Percentiles rank a stretch among this genome's conserved stretches.
Conservation (phyloP, 257 asterid species). For the Nicotiana paniculata region DNA sequence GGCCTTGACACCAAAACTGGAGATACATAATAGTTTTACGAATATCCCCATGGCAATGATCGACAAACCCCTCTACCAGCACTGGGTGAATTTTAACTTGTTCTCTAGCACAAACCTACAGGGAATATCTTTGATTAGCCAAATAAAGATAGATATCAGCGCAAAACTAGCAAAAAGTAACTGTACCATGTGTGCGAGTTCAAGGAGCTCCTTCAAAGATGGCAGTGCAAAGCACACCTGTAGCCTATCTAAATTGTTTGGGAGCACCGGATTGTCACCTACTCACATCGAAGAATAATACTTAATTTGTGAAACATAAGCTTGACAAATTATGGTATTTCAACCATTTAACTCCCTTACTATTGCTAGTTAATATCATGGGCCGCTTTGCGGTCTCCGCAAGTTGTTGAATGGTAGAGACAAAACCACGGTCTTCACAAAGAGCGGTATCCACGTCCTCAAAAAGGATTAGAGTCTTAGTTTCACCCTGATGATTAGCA, state of each 20-base stretch:
- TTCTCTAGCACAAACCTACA: conserved; percentile 76
- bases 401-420: conserved; percentile 77
- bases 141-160: conserved; percentile 6
- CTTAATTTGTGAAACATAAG: conserved; percentile 9
- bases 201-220: conserved; percentile 50
- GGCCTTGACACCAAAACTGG: conserved; percentile 96
- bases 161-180: conserved; percentile 10
- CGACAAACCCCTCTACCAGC: conserved; percentile 63
- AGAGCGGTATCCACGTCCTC: conserved; percentile 92
- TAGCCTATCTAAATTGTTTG: conserved; percentile 66
- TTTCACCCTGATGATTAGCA: conserved; percentile 32
- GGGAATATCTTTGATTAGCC: conserved; percentile 21
- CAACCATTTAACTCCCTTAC: conserved; percentile 45
- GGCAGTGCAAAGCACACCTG: conserved; percentile 63
- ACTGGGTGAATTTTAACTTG: conserved; percentile 44
- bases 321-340: conserved; percentile 1
- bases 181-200: conserved; percentile 52
- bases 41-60: conserved; percentile 70
- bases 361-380: conserved; percentile 88
- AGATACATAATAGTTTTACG: conserved; percentile 79
- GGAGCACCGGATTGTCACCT: conserved; percentile 77
- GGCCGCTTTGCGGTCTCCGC: conserved; percentile 91
- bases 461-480: conserved; percentile 73
- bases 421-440: conserved; percentile 77
- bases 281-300: conserved; percentile 16